A percentile compares a stretch with the other conserved stretches of the same genome.
Conservation (phyloP, 2,329 filamentous ascomycete species). For the Sporothrix schenckii region DNA sequence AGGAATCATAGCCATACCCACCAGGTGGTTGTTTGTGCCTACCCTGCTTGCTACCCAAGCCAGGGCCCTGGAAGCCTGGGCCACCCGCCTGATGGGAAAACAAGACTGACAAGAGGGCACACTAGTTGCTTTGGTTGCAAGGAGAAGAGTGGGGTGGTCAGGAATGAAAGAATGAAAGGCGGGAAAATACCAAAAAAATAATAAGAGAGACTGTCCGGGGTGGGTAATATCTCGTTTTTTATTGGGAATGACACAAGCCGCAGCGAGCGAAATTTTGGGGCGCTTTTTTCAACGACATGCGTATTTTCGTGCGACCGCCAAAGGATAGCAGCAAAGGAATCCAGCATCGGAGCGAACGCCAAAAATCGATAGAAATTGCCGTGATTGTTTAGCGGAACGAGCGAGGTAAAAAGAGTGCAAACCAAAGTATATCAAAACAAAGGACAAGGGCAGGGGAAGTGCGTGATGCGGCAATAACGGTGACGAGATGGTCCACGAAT, state of each 20-base stretch:
- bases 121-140: slow-evolving; percentile 9
- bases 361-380: neutral
- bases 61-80: neutral
- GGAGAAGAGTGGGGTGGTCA: neutral
- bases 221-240: slow-evolving; percentile 18
- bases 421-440: neutral
- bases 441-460: too few relatives aligned
- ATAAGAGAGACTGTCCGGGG: neutral
- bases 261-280: neutral
- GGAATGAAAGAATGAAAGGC: slow-evolving; percentile 1
- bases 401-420: neutral
- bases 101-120: neutral
- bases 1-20: neutral
- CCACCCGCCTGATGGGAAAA: neutral
- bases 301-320: neutral
- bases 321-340: neutral
- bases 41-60: neutral
- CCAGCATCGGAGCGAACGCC: neutral
- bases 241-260: slow-evolving; percentile 15
- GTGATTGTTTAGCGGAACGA: neutral
- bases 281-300: slow-evolving; percentile 22
- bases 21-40: neutral
- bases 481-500: too few relatives aligned
- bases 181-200: slow-evolving; percentile 1
- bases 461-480: too few relatives aligned